Base-by-base conservation (phyloP, 1,284 basidiomycete species). In the Earliella scabrosa region DNA sequence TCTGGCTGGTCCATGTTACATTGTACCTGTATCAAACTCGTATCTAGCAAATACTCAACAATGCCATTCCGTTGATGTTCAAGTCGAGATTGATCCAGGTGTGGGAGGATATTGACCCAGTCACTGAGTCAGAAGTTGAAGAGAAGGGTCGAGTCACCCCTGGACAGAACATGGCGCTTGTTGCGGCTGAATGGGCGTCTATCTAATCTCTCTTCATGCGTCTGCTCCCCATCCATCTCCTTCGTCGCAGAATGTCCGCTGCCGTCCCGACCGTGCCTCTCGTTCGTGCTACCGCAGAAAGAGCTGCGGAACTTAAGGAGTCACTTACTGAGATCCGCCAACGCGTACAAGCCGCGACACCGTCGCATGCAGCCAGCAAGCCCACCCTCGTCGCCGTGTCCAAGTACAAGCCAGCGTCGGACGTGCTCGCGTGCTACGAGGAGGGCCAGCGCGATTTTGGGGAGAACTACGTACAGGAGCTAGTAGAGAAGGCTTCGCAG, bases 401-500 rank as follows among this genome's bases (percentile, higher is more conserved):
- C 6, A 99, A 99, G 74, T 86, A 92, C 68, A 98, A 98, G 71
- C 94, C 96, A 1, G 83, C 90, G 2, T 86, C 88, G 5, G 95
- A 98, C 71, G 87, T 98, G 54, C 78, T 89, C 44, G 90, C 90
- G 4, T 91, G 93, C 60, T 92, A 91, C 67, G 82, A 92, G 56
- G 76, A 77, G 14, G 92, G 89, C 0, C 93, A 98, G 64, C 78
- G 87, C 1, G 94, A 97, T 71, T 99, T 98, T 71, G 97, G 97
- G 11, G 97, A 99, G 75, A 99, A 99, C 72, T 99, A 98, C 70
- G 95, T 96, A 5, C 92, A 97, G 65, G 97, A 98, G 70, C 74
- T 99, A 61, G 88, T 88, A n/a, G 93, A 95, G 44, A 99, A 97
- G 69, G 90, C 93, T 1, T 76, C 77, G 49, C 76, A 83, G 70